phyloP scores from a whole-genome alignment of 192 early-diverging fungal species.

The Coemansia sp. region DNA sequence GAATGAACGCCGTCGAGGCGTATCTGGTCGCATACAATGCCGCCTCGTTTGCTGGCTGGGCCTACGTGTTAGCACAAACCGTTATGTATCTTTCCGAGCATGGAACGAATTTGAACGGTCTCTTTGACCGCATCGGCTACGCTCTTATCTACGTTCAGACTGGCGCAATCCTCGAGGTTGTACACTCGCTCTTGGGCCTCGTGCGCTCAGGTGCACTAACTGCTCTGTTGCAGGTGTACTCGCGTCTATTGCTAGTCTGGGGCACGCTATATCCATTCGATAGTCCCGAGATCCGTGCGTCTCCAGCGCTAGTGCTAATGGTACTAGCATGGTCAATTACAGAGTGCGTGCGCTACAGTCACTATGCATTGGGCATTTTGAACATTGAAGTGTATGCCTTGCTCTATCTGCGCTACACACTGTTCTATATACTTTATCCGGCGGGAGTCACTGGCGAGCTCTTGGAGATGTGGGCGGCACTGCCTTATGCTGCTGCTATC shows the following conservation, averaged over 20 bases:
- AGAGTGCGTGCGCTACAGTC: constrained; percentile 90
- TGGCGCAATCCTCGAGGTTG: constrained; percentile 79
- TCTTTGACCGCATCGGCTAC: constrained; percentile 68
- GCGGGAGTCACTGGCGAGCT: constrained; percentile 84
- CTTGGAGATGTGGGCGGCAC: constrained; percentile 70
- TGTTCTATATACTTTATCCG: constrained; percentile 94
- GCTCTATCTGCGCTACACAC: constrained; percentile 75
- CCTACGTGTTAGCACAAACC: constrained; percentile 64
- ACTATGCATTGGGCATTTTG: constrained; percentile 77
- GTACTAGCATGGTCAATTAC: constrained; percentile 89
- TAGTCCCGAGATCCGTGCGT: constrained; percentile 65
- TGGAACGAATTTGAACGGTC: constrained; percentile 58
- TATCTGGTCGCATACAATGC: constrained; percentile 90
- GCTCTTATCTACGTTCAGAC: constrained; percentile 77
- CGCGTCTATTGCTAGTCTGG: constrained; percentile 85
- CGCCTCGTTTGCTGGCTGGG: constrained; percentile 82
- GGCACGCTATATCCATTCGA: constrained; percentile 71
- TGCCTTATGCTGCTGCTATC: constrained; percentile 63
- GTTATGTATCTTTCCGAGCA: constrained; percentile 57
- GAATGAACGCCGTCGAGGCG: constrained; percentile 27
- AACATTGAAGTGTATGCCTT: constrained; percentile 51
- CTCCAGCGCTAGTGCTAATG: constrained; percentile 79
- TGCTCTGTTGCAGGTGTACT: constrained; percentile 84
- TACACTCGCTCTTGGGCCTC: constrained; percentile 61
- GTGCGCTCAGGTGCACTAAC: constrained; percentile 82